Evolutionary conservation across 2,329 filamentous ascomycete genomes (phyloP), one percentile per base, ranked within the genome.

Genomic region (Penicillium sclerotigenum): DNA sequence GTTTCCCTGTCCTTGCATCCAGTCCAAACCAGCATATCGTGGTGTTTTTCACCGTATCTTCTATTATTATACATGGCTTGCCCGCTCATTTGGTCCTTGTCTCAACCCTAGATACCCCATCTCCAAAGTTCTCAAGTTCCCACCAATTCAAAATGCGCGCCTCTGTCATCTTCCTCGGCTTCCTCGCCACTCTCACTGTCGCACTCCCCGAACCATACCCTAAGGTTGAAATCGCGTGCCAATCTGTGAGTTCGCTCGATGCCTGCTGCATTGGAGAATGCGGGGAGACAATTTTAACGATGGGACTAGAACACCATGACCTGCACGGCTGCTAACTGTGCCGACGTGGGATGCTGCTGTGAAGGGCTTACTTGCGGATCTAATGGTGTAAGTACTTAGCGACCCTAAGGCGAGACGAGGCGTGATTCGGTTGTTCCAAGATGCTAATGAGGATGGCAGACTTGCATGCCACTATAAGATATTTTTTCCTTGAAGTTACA

Each of bases 121-220:
- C 45, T n/a, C 1, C 13, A 22, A 14, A 1, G 14, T 10, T 33
- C 34, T 16, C 1, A 16, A 16, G 1, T 4, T 33, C 5, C 11
- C 2, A 22, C 37, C 29, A 37, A 29, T n/a, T 31, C 52, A 58
- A 29, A 28, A 63, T 63, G 60, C 60, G 57, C 10, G 43, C 53
- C 36, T 63, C 60, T 1, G 9, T 63, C 29, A 33, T 64, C 38
- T 20, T 64, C 26, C 37, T 56, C 24, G 54, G 54, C 36, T 48
- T 64, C 43, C 43, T 63, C 13, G 59, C 62, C 34, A 57, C 52
- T 29, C 22, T 61, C 14, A 37, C 56, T 10, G 31, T 47, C 37
- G 62, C 62, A 0, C 37, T 64, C 1, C 62, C 59, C 0, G 54
- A 61, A 34, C 22, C 59, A 10, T 59, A 52, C 34, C 57, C 48